Conservation (phyloP, 257 asterid species). For the Fraxinus quadrangulata region DNA sequence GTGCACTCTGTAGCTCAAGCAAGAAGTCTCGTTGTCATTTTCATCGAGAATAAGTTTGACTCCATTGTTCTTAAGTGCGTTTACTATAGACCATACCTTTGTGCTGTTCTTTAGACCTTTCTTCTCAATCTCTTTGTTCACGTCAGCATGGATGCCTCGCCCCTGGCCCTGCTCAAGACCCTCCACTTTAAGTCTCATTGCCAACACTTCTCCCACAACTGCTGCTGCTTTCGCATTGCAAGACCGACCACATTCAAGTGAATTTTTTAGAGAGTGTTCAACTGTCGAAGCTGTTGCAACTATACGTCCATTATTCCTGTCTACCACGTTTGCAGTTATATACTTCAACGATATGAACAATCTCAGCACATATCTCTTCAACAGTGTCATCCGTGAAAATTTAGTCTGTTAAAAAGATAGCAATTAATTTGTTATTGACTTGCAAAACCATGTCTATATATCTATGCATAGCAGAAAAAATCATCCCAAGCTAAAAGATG, state of each 20-base stretch:
- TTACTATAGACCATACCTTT: slow-evolving; percentile 69
- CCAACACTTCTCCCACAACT: slow-evolving; percentile 84
- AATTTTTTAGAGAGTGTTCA: slow-evolving; percentile 64
- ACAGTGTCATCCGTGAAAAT: slow-evolving; percentile 47
- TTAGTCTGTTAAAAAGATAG: slow-evolving; percentile 17
- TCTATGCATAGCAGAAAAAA: not conserved
- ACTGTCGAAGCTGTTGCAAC: slow-evolving; percentile 77
- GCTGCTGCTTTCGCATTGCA: slow-evolving; percentile 91
- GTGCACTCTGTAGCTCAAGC: slow-evolving; percentile 18
- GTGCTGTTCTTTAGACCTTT: slow-evolving; percentile 73
- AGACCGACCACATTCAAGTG: slow-evolving; percentile 75
- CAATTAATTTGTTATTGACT: not conserved
- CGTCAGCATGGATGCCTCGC: slow-evolving; percentile 65
- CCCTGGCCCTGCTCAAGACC: slow-evolving; percentile 86
- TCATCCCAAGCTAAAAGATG: not conserved
- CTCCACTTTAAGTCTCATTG: slow-evolving; percentile 80
- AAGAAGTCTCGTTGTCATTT: slow-evolving; percentile 30
- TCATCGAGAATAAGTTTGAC: slow-evolving; percentile 61
- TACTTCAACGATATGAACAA: slow-evolving; percentile 79
- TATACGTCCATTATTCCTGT: slow-evolving; percentile 66
- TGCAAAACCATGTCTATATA: not conserved
- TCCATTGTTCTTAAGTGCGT: slow-evolving; percentile 63
- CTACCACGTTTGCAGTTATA: slow-evolving; percentile 81
- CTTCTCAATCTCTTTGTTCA: slow-evolving; percentile 75
- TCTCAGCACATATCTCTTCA: slow-evolving; percentile 75